Evolutionary conservation across 345 rosid genomes (phyloP), one percentile per base, ranked within the genome.

Genomic region (Citrus inodora): DNA sequence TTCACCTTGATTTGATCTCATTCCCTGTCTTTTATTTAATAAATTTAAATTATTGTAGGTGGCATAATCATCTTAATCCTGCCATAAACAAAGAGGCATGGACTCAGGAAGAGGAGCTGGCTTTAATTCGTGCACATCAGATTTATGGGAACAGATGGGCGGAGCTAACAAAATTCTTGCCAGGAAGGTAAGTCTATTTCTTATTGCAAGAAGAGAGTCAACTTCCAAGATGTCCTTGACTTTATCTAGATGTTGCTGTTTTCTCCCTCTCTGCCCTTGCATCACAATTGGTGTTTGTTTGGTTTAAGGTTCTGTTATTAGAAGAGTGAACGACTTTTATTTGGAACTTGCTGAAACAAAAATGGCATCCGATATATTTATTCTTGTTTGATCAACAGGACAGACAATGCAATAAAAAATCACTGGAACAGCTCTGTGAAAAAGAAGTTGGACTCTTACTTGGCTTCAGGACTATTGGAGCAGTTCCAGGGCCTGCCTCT

Each of bases 391-490:
- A 78, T 72, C 79, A 78, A 87, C 95, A 97, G 99, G 94, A 89
- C 99, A 70, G 99, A 97, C 90, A 97, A 97, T 83, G 84, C 98
- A 27, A 97, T 97, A 79, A 97, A 97, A 86, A 97, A 97, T 85
- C 99, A 94, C 84, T 97, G 99, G 99, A 93, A 97, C 90, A 97
- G 99, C 87, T 97, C 98, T 72, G 97, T 97, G 81, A 97, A 92
- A 86, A 97, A 97, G 93, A 97, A 97, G 86, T 77, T 97, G 85
- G 98, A 94, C 78, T 92, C 98, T 51, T 97, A 94, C 80, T 79
- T 92, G 78, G 94, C 93, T 68, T 93, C 98, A 22, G 99, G 98
- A 81, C 89, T 93, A 79, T 86, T 97, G 80, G 95, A 94, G 62
- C 94, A 94, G 82, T 88, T 84, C 80, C 97, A 89, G 79, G 88